Percentiles rank a stretch among this genome's conserved stretches.
Evolutionary conservation across 305 asterid species (phyloP).

Genomic region (Fraxinus angustifolia): DNA sequence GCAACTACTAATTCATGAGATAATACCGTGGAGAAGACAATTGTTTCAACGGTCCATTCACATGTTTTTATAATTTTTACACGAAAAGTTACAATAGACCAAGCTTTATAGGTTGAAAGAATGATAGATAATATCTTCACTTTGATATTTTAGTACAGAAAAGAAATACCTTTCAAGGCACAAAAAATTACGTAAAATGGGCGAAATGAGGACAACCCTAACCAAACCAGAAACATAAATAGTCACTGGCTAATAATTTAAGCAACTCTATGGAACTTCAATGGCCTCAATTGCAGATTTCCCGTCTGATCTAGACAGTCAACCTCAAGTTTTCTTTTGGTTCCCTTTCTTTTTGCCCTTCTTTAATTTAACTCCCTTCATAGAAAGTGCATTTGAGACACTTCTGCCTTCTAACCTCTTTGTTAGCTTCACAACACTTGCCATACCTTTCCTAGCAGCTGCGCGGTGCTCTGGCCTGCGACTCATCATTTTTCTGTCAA

Average conservation of each 20-base stretch:
- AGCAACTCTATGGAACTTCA: neutral
- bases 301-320: neutral
- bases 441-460: conserved; percentile 87
- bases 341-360: conserved; percentile 40
- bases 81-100: neutral
- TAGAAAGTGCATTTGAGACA: conserved; percentile 58
- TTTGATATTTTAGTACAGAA: neutral
- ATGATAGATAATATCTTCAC: neutral
- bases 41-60: neutral
- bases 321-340: conserved; percentile 16
- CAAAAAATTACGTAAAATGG: neutral
- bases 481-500: conserved; percentile 94
- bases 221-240: neutral
- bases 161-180: neutral
- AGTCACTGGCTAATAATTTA: neutral
- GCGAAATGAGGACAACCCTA: neutral
- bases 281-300: neutral
- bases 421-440: conserved; percentile 69
- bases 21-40: neutral
- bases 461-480: conserved; percentile 85
- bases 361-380: conserved; percentile 34
- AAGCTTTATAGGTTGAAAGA: neutral
- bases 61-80: neutral
- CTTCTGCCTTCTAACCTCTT: conserved; percentile 87
- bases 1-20: neutral